Evolutionary conservation across 2,329 filamentous ascomycete species (phyloP).

Genomic region (Purpureocillium lavendulum): DNA sequence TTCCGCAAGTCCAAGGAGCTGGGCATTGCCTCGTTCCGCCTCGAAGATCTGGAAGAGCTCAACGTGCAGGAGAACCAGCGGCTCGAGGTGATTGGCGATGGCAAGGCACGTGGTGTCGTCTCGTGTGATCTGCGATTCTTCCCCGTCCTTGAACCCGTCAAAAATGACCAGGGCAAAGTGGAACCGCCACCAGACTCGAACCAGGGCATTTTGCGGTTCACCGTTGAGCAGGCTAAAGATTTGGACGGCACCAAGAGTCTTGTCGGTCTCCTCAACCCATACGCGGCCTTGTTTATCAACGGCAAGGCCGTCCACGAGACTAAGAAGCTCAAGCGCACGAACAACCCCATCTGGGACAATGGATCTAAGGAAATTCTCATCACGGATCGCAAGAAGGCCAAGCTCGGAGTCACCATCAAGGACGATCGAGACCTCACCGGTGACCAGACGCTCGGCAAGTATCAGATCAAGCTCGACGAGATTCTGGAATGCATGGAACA

Average conservation of each 20-base stretch:
- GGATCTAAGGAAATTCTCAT: conserved; percentile 91
- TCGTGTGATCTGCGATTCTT: conserved; percentile 88
- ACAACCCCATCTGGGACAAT: conserved; percentile 94
- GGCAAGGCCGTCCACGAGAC: conserved; percentile 84
- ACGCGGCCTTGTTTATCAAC: conserved; percentile 81
- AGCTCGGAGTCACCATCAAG: conserved; percentile 86
- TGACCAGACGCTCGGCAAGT: conserved; percentile 81
- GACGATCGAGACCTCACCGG: conserved; percentile 80
- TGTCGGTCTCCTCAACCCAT: conserved; percentile 85
- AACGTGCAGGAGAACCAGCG: conserved; percentile 75
- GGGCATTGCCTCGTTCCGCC: conserved; percentile 73
- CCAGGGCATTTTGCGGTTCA: conserved; percentile 90
- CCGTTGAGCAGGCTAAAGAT: conserved; percentile 92
- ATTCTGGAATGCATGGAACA: conserved; percentile 86
- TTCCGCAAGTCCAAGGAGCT: conserved; percentile 95
- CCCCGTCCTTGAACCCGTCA: conserved; percentile 71
- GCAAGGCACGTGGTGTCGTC: conserved; percentile 73
- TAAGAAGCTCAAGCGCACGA: conserved; percentile 90
- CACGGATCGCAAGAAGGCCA: conserved; percentile 84
- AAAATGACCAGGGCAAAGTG: conserved; percentile 65
- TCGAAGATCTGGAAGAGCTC: conserved; percentile 74
- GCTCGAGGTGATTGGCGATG: conserved; percentile 76
- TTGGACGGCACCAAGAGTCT: conserved; percentile 88
- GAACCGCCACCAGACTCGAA: conserved; percentile 82
- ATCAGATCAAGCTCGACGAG: conserved; percentile 92